Percentiles rank a stretch among this genome's conserved stretches.
These are phyloP conservation scores for Colletotrichum sp. DNA, from an alignment of 2,329 filamentous ascomycete genomes.

Conservation along the genomic window DNA sequence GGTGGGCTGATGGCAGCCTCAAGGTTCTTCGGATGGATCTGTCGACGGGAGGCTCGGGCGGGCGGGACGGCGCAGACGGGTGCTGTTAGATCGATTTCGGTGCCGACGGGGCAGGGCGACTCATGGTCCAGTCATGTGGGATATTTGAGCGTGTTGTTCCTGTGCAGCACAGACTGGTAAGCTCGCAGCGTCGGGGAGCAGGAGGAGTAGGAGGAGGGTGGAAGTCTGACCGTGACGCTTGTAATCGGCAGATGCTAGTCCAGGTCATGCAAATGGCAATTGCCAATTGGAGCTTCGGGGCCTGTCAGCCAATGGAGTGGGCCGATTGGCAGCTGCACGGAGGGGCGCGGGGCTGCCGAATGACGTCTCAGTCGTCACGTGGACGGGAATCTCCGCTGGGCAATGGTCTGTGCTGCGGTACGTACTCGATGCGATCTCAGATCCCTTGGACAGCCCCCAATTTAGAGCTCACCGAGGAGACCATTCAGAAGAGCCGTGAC, in stretches of 20 bases:
- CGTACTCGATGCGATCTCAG: background rate
- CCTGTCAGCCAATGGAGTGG: background rate
- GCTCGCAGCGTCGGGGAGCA: background rate
- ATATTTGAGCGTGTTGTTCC: background rate
- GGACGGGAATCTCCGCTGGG: background rate
- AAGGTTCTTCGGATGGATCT: conserved; percentile 5
- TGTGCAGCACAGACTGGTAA: conserved; percentile 13
- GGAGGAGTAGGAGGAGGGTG: background rate
- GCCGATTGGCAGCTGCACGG: background rate
- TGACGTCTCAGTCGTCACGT: conserved; percentile 3
- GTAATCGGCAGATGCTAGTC: background rate
- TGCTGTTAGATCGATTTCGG: conserved; percentile 7
- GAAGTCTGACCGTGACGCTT: conserved; percentile 9
- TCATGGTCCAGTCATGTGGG: conserved; percentile 14
- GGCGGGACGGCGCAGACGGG: background rate
- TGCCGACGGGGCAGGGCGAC: conserved; percentile 4
- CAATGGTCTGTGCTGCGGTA: background rate
- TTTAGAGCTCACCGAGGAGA: background rate
- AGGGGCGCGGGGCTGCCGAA: background rate
- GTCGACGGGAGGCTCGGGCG: conserved; percentile 12
- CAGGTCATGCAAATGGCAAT: background rate
- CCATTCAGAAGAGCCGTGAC: background rate
- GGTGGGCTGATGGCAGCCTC: conserved; percentile 4
- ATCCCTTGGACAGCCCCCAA: background rate
- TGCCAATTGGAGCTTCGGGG: conserved; percentile 1